Percentiles rank a stretch among this genome's conserved stretches.
phyloP scores from a whole-genome alignment of 1,284 basidiomycete species.

The Austroboletus niveus region DNA sequence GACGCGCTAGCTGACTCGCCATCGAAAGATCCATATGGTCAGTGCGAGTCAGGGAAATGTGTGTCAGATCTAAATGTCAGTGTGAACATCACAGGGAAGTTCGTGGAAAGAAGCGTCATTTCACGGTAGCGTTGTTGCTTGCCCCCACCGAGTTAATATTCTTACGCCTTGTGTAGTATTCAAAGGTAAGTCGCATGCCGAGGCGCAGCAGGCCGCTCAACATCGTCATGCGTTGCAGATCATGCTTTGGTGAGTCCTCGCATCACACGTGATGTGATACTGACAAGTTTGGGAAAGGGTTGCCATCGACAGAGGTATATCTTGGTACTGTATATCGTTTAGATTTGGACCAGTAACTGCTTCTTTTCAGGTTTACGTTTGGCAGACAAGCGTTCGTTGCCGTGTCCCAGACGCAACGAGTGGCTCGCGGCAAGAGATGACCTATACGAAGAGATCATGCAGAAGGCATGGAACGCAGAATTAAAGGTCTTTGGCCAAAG shows the following conservation, averaged over 20 bases:
- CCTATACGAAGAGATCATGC: slow-evolving; percentile 85
- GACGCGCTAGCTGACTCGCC: slow-evolving; percentile 18
- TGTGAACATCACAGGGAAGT: slow-evolving; percentile 66
- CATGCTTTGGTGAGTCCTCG: slow-evolving; percentile 74
- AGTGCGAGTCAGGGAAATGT: slow-evolving; percentile 32
- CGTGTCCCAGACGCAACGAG: slow-evolving; percentile 65
- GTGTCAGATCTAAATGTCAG: slow-evolving; percentile 19
- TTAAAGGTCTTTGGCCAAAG: slow-evolving; percentile 72
- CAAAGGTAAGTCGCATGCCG: slow-evolving; percentile 56
- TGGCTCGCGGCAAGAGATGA: slow-evolving; percentile 78
- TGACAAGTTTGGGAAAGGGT: slow-evolving; percentile 56
- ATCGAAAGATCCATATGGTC: slow-evolving; percentile 66
- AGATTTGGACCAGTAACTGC: background rate
- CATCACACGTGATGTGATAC: background rate
- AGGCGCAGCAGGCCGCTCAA: slow-evolving; percentile 6
- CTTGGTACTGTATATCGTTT: background rate
- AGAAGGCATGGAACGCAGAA: slow-evolving; percentile 73
- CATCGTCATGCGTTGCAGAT: slow-evolving; percentile 43
- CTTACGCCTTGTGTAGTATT: slow-evolving; percentile 56
- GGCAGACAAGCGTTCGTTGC: slow-evolving; percentile 84
- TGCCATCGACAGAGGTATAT: slow-evolving; percentile 79
- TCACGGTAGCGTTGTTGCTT: slow-evolving; percentile 55
- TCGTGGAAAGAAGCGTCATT: slow-evolving; percentile 77
- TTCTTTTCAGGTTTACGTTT: slow-evolving; percentile 66
- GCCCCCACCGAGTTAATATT: background rate